These are phyloP conservation scores for Nitzschia palea DNA, from an alignment of 108 stramenopile genomes.

Conservation along the genomic window DNA sequence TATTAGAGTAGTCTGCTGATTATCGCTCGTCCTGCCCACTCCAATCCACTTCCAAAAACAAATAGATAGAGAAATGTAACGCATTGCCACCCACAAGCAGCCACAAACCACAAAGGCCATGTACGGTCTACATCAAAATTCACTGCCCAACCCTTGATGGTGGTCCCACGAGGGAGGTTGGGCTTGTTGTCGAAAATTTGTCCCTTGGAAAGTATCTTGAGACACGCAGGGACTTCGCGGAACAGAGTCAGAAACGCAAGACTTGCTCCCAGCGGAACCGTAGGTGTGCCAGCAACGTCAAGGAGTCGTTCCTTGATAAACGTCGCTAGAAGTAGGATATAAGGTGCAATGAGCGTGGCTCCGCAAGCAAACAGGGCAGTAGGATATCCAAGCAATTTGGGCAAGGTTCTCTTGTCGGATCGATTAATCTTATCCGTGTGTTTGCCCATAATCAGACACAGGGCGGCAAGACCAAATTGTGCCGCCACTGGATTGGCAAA, in stretches of 20 bases:
- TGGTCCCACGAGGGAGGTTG: neutral
- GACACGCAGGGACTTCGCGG: neutral
- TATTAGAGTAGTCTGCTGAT: neutral
- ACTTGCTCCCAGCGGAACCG: neutral
- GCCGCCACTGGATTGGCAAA: conserved; percentile 8
- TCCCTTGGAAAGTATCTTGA: neutral
- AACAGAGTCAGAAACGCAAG: conserved; percentile 9
- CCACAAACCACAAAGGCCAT: conserved; percentile 10
- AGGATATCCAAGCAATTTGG: conserved; percentile 7
- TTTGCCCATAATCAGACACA: conserved; percentile 14
- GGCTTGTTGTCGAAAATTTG: neutral
- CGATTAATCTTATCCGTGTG: conserved; percentile 15
- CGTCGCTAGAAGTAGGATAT: conserved; percentile 2
- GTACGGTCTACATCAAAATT: neutral
- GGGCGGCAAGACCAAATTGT: conserved; percentile 6
- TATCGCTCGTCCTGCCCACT: conserved; percentile 5
- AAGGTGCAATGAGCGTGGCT: neutral
- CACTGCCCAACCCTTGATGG: neutral
- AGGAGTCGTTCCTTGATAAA: neutral
- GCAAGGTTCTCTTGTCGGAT: neutral
- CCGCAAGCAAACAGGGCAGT: neutral
- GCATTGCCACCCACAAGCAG: neutral
- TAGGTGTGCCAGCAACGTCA: neutral
- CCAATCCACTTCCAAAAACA: conserved; percentile 8
- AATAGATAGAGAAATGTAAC: conserved; percentile 3